These are phyloP conservation scores for Suhomyces bolitotheri DNA, from an alignment of 1,139 yeast species.

Conservation along the genomic window DNA sequence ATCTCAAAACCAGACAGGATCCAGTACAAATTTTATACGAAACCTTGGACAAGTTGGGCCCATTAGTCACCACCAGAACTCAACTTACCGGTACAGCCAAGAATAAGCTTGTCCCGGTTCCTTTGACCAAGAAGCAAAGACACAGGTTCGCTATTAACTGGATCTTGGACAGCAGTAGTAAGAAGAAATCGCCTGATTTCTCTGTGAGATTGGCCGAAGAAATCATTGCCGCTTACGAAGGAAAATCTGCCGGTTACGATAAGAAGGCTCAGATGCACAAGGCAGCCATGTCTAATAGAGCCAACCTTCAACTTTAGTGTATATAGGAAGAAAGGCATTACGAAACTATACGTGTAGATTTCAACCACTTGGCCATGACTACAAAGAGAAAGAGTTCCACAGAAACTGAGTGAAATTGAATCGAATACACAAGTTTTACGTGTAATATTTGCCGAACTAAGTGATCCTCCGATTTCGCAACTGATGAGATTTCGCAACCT, in stretches of 20 bases:
- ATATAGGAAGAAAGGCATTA: slow-evolving; percentile 5
- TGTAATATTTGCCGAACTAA: too few relatives aligned
- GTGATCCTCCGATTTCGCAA: not conserved
- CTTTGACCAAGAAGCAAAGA: slow-evolving; percentile 80
- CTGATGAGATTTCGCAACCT: slow-evolving; percentile 5
- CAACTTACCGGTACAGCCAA: slow-evolving; percentile 86
- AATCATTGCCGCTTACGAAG: slow-evolving; percentile 71
- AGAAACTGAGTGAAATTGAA: too few relatives aligned
- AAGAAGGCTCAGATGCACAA: slow-evolving; percentile 83
- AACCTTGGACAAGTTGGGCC: slow-evolving; percentile 80
- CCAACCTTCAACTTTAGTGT: slow-evolving; percentile 53
- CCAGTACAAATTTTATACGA: slow-evolving; percentile 76
- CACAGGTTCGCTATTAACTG: slow-evolving; percentile 83
- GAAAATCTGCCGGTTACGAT: slow-evolving; percentile 81
- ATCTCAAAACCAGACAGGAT: slow-evolving; percentile 67
- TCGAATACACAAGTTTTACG: too few relatives aligned
- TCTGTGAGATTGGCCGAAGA: slow-evolving; percentile 92
- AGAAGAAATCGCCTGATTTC: slow-evolving; percentile 77
- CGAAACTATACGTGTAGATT: too few relatives aligned
- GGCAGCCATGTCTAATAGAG: slow-evolving; percentile 79
- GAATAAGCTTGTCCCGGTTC: slow-evolving; percentile 76
- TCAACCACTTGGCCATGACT: too few relatives aligned
- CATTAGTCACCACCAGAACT: slow-evolving; percentile 76
- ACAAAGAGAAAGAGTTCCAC: too few relatives aligned
- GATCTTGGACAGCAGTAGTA: slow-evolving; percentile 83